A percentile compares a stretch with the other conserved stretches of the same genome.
Evolutionary conservation across 2,329 filamentous ascomycete genomes (phyloP).

Genomic region (Ophiostoma tasmaniense): DNA sequence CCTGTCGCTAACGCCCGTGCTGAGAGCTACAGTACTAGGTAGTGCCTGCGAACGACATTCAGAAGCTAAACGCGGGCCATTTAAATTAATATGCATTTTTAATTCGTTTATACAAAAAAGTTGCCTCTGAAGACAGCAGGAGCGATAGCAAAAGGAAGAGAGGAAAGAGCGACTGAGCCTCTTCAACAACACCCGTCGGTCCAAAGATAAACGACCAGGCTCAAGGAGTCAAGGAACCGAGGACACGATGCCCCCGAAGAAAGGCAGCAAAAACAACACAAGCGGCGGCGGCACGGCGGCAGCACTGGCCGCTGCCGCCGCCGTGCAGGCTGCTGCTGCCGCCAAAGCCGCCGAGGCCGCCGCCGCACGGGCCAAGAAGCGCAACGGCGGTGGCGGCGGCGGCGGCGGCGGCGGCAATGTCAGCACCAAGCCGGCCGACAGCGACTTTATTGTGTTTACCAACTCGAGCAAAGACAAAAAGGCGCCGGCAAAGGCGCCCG

Average conservation of each 20-base stretch:
- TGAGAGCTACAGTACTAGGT: neutral
- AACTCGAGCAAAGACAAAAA: conserved; percentile 46
- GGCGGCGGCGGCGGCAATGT: conserved; percentile 7
- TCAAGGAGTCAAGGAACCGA: too few relatives aligned
- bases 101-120: neutral
- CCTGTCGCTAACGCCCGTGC: neutral
- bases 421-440: conserved; percentile 31
- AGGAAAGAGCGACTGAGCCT: neutral
- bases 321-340: conserved; percentile 11
- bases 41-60: neutral
- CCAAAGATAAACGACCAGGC: too few relatives aligned
- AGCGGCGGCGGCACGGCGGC: conserved; percentile 9
- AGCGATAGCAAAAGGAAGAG: neutral
- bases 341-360: conserved; percentile 4
- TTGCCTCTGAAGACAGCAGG: too few relatives aligned
- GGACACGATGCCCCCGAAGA: conserved; percentile 18
- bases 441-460: conserved; percentile 48
- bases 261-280: conserved; percentile 13
- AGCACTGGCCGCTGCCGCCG: conserved; percentile 10
- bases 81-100: neutral
- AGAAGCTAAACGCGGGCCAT: neutral
- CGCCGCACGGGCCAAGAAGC: conserved; percentile 17
- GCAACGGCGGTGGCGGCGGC: conserved; percentile 9
- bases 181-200: neutral
- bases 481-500: conserved; percentile 26